phyloP scores from a whole-genome alignment of 2,329 filamentous ascomycete genomes.

The Pseudogymnoascus sp. region DNA sequence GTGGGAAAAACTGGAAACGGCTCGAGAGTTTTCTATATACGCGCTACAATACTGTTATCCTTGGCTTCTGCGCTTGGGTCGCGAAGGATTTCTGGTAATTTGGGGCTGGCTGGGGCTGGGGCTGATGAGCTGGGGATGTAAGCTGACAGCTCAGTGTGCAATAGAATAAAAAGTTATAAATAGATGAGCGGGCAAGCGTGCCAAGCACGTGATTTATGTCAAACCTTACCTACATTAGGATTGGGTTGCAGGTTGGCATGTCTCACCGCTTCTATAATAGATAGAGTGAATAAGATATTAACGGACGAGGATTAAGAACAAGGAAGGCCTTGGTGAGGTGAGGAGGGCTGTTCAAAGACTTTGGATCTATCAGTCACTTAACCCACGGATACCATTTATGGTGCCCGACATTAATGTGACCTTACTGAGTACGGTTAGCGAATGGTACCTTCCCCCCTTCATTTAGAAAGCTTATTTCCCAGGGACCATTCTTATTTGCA shows the following conservation, averaged over 20 bases:
- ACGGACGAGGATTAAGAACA: not conserved
- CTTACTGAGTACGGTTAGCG: not conserved
- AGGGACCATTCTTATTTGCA: not conserved
- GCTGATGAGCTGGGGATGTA: not conserved
- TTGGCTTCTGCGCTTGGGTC: not conserved
- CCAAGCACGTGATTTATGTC: conserved; percentile 4
- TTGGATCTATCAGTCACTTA: not conserved
- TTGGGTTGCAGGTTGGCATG: not conserved
- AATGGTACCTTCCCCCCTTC: not conserved
- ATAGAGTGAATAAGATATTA: not conserved
- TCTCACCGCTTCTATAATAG: not conserved
- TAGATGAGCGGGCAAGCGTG: not conserved
- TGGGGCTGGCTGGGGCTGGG: not conserved
- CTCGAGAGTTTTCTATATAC: conserved; percentile 5
- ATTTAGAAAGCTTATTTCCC: conserved; percentile 3
- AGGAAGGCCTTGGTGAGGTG: not conserved
- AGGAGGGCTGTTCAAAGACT: not conserved
- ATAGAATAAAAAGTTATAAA: conserved; percentile 1
- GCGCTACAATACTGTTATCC: not conserved
- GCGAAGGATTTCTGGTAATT: conserved; percentile 4
- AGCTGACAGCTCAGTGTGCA: conserved; percentile 1
- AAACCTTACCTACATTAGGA: not conserved
- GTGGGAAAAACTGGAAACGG: not conserved
- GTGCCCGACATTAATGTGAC: not conserved
- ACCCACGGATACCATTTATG: not conserved